phyloP scores from a whole-genome alignment of 352 stramenopile genomes.

The Peronosclerospora sorghi region DNA sequence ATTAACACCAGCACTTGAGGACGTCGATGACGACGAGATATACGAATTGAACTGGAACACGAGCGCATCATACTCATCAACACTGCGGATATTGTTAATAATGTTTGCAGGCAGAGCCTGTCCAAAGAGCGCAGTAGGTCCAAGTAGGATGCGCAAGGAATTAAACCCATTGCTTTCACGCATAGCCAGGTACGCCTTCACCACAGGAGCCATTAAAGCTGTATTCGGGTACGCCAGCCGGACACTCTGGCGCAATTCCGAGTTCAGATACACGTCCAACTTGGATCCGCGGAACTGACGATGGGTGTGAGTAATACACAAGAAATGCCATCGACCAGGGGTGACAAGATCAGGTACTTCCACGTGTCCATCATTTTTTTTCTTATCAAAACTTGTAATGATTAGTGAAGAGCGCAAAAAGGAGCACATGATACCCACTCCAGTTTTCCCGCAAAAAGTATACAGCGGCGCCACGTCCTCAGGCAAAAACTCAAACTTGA shows the following conservation, averaged over 20 bases:
- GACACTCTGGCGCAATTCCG: conserved; percentile 57
- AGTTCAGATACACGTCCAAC: conserved; percentile 71
- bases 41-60: conserved; percentile 75
- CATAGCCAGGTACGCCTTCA: conserved; percentile 73
- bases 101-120: conserved; percentile 47
- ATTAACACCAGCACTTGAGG: conserved; percentile 23
- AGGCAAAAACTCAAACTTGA: conserved; percentile 70
- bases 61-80: conserved; percentile 61
- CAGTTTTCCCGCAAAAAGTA: conserved; percentile 68
- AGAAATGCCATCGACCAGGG: conserved; percentile 60
- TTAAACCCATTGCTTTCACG: conserved; percentile 55
- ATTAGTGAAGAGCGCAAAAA: conserved; percentile 68
- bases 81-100: conserved; percentile 53
- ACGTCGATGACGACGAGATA: conserved; percentile 57
- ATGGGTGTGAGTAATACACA: conserved; percentile 79
- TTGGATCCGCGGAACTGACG: conserved; percentile 75
- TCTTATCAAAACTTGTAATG: conserved; percentile 77
- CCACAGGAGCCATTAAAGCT: conserved; percentile 56
- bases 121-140: conserved; percentile 48
- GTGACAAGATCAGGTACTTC: conserved; percentile 63
- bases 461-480: conserved; percentile 66
- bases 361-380: conserved; percentile 77
- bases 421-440: conserved; percentile 67
- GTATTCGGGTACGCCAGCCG: conserved; percentile 73
- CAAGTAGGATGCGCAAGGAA: conserved; percentile 47